These are phyloP conservation scores for Russula emetica DNA, from an alignment of 768 basidiomycete genomes.

Conservation along the genomic window DNA sequence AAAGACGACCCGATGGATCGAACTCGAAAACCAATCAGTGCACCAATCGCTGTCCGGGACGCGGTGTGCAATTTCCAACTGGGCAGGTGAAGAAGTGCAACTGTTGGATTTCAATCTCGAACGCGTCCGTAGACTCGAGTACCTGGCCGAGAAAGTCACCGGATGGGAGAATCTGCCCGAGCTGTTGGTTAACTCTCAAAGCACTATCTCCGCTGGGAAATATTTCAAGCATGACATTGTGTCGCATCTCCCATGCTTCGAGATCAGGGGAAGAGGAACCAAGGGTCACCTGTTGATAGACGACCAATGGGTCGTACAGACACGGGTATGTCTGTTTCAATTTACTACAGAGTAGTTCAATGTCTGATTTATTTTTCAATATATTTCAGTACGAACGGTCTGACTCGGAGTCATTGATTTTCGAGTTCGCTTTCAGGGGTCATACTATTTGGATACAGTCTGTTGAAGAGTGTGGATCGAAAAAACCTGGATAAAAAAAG, in stretches of 20 bases:
- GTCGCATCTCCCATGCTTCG: conserved; percentile 16
- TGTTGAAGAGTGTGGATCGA: background rate
- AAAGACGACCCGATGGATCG: conserved; percentile 15
- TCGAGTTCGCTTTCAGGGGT: background rate
- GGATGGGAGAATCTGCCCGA: background rate
- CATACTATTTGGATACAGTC: conserved; percentile 10
- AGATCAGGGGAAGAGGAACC: background rate
- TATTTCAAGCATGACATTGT: conserved; percentile 14
- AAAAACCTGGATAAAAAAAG: background rate
- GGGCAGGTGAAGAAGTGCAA: background rate
- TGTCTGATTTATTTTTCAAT: background rate
- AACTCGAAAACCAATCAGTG: too few species aligned
- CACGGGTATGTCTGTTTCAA: conserved; percentile 6
- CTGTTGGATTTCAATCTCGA: conserved; percentile 14
- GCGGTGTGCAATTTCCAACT: conserved; percentile 10
- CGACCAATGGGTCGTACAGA: conserved; percentile 17
- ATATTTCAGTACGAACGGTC: background rate
- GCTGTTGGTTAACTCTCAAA: background rate
- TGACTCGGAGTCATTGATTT: too few species aligned
- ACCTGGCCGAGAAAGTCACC: background rate
- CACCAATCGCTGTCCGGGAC: conserved; percentile 3
- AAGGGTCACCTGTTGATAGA: conserved; percentile 11
- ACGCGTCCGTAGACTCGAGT: background rate
- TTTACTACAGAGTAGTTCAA: background rate
- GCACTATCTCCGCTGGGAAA: background rate